Evolutionary conservation across 1,284 basidiomycete species (phyloP).

Genomic region (Heimioporus retisporus): DNA sequence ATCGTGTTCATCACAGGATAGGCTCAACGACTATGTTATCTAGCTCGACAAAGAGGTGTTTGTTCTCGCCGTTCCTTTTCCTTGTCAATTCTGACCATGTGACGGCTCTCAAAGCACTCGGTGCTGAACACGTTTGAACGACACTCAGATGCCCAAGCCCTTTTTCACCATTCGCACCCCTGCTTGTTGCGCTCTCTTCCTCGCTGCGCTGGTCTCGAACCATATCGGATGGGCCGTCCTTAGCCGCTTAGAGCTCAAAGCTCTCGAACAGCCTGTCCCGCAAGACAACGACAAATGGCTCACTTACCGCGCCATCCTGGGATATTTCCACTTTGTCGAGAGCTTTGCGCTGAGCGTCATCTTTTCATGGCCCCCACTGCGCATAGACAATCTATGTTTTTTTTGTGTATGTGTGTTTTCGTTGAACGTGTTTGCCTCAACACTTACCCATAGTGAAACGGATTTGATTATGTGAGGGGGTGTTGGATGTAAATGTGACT

Average conservation of each 20-base stretch:
- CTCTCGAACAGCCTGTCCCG: conserved; percentile 78
- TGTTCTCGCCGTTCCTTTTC: conserved; percentile 26
- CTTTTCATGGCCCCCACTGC: too few relatives aligned
- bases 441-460: too few relatives aligned
- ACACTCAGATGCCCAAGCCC: conserved; percentile 94
- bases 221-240: conserved; percentile 89
- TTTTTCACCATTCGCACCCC: conserved; percentile 85
- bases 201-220: conserved; percentile 86
- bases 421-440: too few relatives aligned
- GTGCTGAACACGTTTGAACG: conserved; percentile 87
- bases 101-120: conserved; percentile 93
- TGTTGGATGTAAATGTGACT: too few relatives aligned
- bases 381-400: too few relatives aligned
- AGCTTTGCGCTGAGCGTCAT: conserved; percentile 79
- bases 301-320: conserved; percentile 91
- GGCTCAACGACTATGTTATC: conserved; percentile 79
- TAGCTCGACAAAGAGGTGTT: conserved; percentile 96
- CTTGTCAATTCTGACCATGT: conserved; percentile 18
- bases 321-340: too few relatives aligned
- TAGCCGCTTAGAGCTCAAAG: conserved; percentile 88
- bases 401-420: too few relatives aligned
- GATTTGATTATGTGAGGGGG: too few relatives aligned
- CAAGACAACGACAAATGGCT: conserved; percentile 91
- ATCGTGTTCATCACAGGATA: conserved; percentile 83
- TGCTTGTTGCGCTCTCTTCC: conserved; percentile 71